These are phyloP conservation scores for Dillenia suffruticosa DNA, from an alignment of 164 flowering plant species.

Conservation along the genomic window DNA sequence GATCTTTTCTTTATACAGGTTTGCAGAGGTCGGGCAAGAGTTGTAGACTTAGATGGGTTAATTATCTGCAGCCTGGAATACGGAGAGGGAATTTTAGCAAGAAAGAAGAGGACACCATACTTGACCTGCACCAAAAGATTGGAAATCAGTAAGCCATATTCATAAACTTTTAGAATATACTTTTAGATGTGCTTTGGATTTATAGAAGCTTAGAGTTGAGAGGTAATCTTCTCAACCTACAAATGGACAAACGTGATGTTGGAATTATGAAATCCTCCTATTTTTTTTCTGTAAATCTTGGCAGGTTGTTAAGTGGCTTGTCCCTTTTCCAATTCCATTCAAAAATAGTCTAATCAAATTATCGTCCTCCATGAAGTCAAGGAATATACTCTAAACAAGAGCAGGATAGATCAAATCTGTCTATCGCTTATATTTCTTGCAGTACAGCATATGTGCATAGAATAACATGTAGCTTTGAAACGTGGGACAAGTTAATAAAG, in stretches of 20 bases:
- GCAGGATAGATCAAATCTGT: too few species aligned
- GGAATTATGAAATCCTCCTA: too few species aligned
- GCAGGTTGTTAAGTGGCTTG: too few species aligned
- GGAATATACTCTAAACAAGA: too few species aligned
- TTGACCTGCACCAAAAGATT: slow-evolving; percentile 27
- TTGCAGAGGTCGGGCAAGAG: slow-evolving; percentile 45
- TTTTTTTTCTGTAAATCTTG: too few species aligned
- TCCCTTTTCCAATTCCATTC: too few species aligned
- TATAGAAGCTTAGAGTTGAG: too few species aligned
- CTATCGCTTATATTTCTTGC: too few species aligned
- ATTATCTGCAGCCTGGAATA: slow-evolving; percentile 47
- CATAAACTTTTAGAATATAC: not conserved
- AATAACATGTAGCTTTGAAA: not conserved
- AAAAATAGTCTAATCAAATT: too few species aligned
- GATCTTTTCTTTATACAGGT: slow-evolving; percentile 15
- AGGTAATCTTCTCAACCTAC: too few species aligned
- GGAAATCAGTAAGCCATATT: slow-evolving; percentile 34
- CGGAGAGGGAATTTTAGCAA: slow-evolving; percentile 6
- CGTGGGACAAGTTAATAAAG: not conserved
- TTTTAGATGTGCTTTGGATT: not conserved
- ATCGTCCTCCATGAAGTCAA: too few species aligned
- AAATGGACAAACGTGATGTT: too few species aligned
- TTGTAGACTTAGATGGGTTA: slow-evolving; percentile 43
- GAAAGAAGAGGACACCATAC: slow-evolving; percentile 32
- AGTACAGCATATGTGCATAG: not conserved